Evolutionary conservation across 768 basidiomycete genomes (phyloP).

Genomic region (Serendipita indica): DNA sequence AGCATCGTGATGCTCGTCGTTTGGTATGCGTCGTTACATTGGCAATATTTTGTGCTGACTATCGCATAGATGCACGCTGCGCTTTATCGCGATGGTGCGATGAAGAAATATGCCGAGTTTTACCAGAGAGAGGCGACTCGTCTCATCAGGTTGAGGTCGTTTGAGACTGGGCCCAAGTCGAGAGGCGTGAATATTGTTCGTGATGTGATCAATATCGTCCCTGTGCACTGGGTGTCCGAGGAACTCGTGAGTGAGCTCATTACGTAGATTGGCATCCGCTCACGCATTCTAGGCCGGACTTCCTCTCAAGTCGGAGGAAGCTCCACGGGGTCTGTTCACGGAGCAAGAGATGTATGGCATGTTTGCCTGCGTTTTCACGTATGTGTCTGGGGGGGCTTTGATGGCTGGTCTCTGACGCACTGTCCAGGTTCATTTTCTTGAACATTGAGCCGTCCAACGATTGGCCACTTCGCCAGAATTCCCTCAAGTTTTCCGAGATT

Average conservation of each 20-base stretch:
- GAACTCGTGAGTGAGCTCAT: constrained; percentile 32
- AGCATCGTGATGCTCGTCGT: constrained; percentile 24
- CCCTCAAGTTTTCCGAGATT: constrained; percentile 36
- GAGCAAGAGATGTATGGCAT: constrained; percentile 45
- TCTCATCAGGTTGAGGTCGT: constrained; percentile 13
- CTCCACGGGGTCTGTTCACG: constrained; percentile 45
- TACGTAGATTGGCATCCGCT: background rate
- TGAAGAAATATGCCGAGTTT: constrained; percentile 17
- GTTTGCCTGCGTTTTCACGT: constrained; percentile 60
- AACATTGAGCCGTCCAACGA: constrained; percentile 46
- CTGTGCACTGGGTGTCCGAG: constrained; percentile 45
- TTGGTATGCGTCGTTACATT: constrained; percentile 2
- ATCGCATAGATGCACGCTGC: constrained; percentile 13
- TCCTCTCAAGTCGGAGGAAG: constrained; percentile 41
- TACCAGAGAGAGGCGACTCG: constrained; percentile 21
- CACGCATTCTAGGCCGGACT: constrained; percentile 46
- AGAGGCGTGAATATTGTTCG: constrained; percentile 43
- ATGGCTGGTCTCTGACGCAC: background rate
- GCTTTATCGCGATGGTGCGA: constrained; percentile 11
- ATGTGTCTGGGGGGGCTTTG: constrained; percentile 17
- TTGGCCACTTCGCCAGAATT: constrained; percentile 39
- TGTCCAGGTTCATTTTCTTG: constrained; percentile 55
- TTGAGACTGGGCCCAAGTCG: constrained; percentile 16
- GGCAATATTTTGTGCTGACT: constrained; percentile 9
- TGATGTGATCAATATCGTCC: constrained; percentile 50